phyloP scores from a whole-genome alignment of 2,329 filamentous ascomycete genomes.

The Sarocladium brachiariae region DNA sequence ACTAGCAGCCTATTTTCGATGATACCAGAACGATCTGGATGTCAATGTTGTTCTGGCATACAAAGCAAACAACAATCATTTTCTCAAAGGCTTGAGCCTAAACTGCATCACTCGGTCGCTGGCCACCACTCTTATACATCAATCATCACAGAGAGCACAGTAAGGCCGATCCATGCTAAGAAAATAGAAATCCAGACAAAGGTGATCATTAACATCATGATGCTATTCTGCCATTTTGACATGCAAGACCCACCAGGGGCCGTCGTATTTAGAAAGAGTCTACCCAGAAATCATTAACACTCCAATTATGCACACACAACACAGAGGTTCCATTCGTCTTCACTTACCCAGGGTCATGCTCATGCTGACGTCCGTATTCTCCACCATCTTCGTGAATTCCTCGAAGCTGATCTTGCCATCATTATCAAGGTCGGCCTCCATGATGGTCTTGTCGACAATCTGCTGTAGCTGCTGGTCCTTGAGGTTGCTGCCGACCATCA shows the following conservation, averaged over 20 bases:
- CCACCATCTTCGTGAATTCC: slow-evolving; percentile 98
- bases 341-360: slow-evolving; percentile 66
- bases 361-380: slow-evolving; percentile 78
- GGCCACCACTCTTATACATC: too few species aligned
- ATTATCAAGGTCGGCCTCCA: slow-evolving; percentile 94
- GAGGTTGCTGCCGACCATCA: slow-evolving; percentile 99
- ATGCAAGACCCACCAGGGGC: slow-evolving; percentile 9
- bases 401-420: slow-evolving; percentile 99
- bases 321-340: neutral
- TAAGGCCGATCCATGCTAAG: too few species aligned
- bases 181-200: too few species aligned
- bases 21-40: too few species aligned
- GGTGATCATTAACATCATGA: slow-evolving; percentile 21
- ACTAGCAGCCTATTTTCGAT: too few species aligned
- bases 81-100: slow-evolving; percentile 14
- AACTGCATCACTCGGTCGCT: slow-evolving; percentile 8
- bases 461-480: slow-evolving; percentile 99
- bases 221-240: slow-evolving; percentile 12
- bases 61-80: slow-evolving; percentile 13
- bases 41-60: slow-evolving; percentile 51
- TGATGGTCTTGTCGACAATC: slow-evolving; percentile 99
- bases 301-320: neutral
- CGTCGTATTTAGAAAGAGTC: slow-evolving; percentile 8
- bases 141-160: too few species aligned
- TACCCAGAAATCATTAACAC: slow-evolving; percentile 4